Evolutionary conservation across 768 basidiomycete genomes (phyloP), one percentile per base, ranked within the genome.

Genomic region (Boletus insuetus): DNA sequence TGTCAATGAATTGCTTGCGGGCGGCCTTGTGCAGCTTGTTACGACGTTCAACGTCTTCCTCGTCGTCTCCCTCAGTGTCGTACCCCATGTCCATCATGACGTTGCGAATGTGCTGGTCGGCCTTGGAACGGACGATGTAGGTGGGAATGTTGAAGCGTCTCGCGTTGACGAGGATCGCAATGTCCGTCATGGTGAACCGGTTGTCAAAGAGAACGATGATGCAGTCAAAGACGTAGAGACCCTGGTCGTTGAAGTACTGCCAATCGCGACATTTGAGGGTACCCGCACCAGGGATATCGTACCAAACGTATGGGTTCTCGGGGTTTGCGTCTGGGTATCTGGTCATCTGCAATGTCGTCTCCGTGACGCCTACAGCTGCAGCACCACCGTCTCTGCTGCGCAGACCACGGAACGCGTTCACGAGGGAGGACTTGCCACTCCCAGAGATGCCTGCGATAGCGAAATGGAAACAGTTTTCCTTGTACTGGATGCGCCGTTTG

Each of bases 351-450:
- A 58, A 54, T 0, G 61, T 66, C 22, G 61, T 66, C 51, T 64
- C 64, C 1, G 48, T 55, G 31, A 65, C 53, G 0, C 64, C 64
- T 1, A 60, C 61, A 16, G 64, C 61, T 1, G 61, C 64, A 22
- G 57, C 53, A 44, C 58, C 55, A 0, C 51, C 20, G 2, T 66
- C 61, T 31, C 46, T 44, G 48, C 58, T 66, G 11, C 55, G 58
- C 37, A 74, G 34, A 10, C 74, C 72, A 6, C 74, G 71, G 44
- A 74, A 64, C 4, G 73, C 65, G 53, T 75, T 74, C 19, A 75
- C 65, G 8, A 75, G 61, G 10, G 74, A 74, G 1, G 74, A 75
- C 51, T 75, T 75, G 38, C 74, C 73, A n/a, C 69, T 66, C 6
- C 72, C 73, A 3, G 71, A 62, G 34, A 67, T 37, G 2, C 74